These are phyloP conservation scores for Panicum hallii DNA, from an alignment of 202 grass and related monocot genomes.

Conservation along the genomic window DNA sequence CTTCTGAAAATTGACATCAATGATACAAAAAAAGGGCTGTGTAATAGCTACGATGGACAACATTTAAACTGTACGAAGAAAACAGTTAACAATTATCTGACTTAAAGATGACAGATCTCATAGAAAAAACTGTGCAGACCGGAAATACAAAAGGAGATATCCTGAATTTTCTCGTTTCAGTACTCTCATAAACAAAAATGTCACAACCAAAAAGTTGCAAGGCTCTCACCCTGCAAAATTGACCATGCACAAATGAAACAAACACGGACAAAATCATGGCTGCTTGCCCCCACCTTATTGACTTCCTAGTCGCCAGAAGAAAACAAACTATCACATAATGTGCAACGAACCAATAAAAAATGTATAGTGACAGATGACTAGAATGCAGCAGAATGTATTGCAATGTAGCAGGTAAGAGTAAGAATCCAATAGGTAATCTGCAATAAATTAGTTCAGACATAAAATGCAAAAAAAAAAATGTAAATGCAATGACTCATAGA, in stretches of 20 bases:
- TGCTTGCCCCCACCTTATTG: too few species aligned
- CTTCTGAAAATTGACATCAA: neutral
- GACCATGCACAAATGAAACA: neutral
- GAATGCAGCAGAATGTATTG: neutral
- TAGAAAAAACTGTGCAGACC: neutral
- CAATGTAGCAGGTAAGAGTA: conserved; percentile 1
- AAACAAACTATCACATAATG: too few species aligned
- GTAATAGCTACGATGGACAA: neutral
- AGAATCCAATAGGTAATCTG: neutral
- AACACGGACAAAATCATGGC: too few species aligned
- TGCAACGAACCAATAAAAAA: conserved; percentile 22
- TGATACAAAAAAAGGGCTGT: neutral
- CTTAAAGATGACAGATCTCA: neutral
- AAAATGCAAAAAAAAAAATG: neutral
- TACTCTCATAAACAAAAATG: neutral
- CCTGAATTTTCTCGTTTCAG: neutral
- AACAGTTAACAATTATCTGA: neutral
- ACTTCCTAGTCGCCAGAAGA: too few species aligned
- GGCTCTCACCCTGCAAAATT: too few species aligned
- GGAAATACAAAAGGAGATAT: neutral
- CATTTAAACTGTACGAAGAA: neutral
- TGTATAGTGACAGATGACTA: neutral
- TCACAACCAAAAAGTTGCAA: neutral
- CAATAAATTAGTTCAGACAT: neutral
- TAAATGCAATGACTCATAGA: neutral